Base-by-base conservation (phyloP, 1,139 yeast genomes). In the Yamadazyma songkhlaensis region DNA sequence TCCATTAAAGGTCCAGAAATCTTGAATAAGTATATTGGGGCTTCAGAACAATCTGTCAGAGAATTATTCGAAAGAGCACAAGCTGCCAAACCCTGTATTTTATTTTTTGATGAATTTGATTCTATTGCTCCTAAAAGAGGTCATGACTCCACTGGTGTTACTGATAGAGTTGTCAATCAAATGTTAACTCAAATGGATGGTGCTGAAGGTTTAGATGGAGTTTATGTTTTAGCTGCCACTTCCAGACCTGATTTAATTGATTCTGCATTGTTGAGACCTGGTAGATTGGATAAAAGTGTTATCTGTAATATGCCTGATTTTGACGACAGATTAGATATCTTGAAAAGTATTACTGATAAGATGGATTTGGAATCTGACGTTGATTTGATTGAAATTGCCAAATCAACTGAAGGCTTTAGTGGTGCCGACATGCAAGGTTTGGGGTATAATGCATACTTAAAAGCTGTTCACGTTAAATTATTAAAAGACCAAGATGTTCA, bases 161-260 rank as follows among this genome's bases (percentile, higher is more conserved):
- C 98, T 1, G 98, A 92, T 58, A 76, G 98, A 53, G 97, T 92
- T 29, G 98, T 92, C 29, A 94, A 94, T 60, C 98, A 92, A 57
- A 79, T 92, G 81, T 76, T 92, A 53, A 92, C 98, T 0, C 97
- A 94, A 58, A 89, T 92, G 96, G 99, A 92, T 62, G 99, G 99
- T 64, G 97, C 97, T 1, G 98, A 92, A 59, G 97, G 97, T 0
- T 67, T 90, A 26, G 97, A 90, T 53, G 97, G 97, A 1, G 98
- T 94, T 3, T 92, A 92, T 54, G 96, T 94, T 1, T 68, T 92
- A 24, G 98, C 97, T 0, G 98, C 98, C 1, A 94, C 98, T 0
- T 81, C 92, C 51, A 73, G 98, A 50, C 97, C 97, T 0, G 97
- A 92, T 55, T 72, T 92, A 51, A 90, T 94, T 49, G 99, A 92